Evolutionary conservation across 805 yeast species (phyloP).

Genomic region (Zygosaccharomyces lentus): DNA sequence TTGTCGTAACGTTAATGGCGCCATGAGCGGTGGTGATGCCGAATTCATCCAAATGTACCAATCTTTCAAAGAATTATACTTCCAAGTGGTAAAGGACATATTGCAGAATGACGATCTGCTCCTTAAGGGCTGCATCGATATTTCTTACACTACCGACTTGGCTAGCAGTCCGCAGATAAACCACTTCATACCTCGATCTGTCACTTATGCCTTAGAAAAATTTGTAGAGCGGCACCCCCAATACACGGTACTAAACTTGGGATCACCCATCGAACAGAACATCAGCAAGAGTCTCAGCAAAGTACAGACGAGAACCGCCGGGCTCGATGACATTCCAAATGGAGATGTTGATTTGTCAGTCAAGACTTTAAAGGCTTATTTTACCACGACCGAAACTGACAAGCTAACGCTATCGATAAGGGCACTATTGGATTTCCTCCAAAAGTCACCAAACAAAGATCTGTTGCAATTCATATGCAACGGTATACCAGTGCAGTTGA

Average conservation of each 20-base stretch:
- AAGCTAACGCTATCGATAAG: constrained; percentile 57
- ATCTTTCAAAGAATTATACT: constrained; percentile 33
- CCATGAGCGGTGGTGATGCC: constrained; percentile 61
- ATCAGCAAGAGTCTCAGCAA: constrained; percentile 29
- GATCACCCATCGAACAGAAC: constrained; percentile 11
- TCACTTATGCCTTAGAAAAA: constrained; percentile 22
- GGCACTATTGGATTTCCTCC: constrained; percentile 46
- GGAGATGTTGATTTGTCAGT: constrained; percentile 33
- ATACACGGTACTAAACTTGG: constrained; percentile 16
- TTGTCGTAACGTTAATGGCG: constrained; percentile 52
- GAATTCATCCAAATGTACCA: constrained; percentile 49
- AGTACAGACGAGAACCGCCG: constrained; percentile 29
- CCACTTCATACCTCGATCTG: constrained; percentile 26
- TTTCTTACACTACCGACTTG: constrained; percentile 29
- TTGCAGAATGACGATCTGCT: constrained; percentile 30
- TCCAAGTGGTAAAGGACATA: constrained; percentile 25
- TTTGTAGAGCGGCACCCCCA: constrained; percentile 29
- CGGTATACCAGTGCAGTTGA: constrained; percentile 75
- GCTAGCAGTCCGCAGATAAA: constrained; percentile 30
- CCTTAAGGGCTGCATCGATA: constrained; percentile 31
- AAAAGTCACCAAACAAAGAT: constrained; percentile 33
- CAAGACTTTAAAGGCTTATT: constrained; percentile 51
- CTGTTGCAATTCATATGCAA: constrained; percentile 62
- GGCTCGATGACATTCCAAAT: constrained; percentile 25
- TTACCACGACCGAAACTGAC: constrained; percentile 56